Percentiles rank a stretch among this genome's conserved stretches.
Conservation (phyloP, 345 rosid species). For the Ricinus communis region DNA sequence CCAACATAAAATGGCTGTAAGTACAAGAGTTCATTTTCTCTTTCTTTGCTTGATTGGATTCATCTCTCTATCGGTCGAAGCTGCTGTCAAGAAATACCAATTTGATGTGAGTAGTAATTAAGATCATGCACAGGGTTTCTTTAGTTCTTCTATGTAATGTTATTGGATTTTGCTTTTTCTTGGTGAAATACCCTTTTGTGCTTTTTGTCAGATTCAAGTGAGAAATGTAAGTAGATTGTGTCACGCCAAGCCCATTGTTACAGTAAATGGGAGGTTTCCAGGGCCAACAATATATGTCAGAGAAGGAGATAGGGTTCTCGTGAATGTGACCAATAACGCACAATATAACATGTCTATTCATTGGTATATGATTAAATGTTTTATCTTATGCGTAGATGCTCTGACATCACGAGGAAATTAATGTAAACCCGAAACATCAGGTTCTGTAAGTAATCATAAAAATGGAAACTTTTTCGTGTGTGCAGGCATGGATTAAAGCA, state of each 20-base stretch:
- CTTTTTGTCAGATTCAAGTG: slow-evolving; percentile 46
- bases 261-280: slow-evolving; percentile 59
- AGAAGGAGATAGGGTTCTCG: slow-evolving; percentile 57
- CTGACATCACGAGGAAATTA: too few species aligned
- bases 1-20: slow-evolving; percentile 1
- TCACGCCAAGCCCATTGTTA: slow-evolving; percentile 63
- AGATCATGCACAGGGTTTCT: neutral
- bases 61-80: neutral
- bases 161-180: neutral
- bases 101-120: slow-evolving; percentile 11
- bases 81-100: slow-evolving; percentile 19
- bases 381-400: too few species aligned
- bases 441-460: neutral
- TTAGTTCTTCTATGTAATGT: neutral
- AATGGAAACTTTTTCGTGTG: neutral
- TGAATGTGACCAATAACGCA: slow-evolving; percentile 58
- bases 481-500: slow-evolving; percentile 69
- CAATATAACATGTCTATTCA: slow-evolving; percentile 62
- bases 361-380: slow-evolving; percentile 42
- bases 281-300: slow-evolving; percentile 58
- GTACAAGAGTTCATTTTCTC: neutral
- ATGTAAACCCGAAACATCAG: neutral
- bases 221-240: slow-evolving; percentile 61
- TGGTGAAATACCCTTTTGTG: neutral
- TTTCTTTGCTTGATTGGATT: slow-evolving; percentile 7